These are phyloP conservation scores for Paramecium octaurelia DNA, from an alignment of 73 alveolate genomes.

Conservation along the genomic window DNA sequence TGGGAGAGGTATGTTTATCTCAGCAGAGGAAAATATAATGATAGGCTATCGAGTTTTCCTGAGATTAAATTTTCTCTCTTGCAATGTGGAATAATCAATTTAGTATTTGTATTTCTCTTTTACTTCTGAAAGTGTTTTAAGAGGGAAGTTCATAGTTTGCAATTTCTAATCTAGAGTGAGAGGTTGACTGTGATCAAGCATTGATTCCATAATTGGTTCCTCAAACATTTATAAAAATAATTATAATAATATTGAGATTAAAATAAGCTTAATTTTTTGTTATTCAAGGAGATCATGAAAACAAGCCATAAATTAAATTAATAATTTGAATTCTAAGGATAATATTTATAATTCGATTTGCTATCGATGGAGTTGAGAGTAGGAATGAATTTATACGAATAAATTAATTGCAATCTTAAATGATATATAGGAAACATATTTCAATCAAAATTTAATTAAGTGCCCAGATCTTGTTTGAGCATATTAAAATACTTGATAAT, in stretches of 20 bases:
- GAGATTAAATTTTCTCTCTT: neutral
- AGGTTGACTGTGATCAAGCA: neutral
- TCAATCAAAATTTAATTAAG: slow-evolving; percentile 1
- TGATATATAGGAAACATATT: neutral
- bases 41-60: slow-evolving; percentile 6
- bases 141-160: neutral
- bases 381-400: neutral
- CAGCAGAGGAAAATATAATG: neutral
- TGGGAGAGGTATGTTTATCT: neutral
- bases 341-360: too few species aligned
- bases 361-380: neutral
- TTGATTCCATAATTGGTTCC: neutral
- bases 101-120: neutral
- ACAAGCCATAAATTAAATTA: too few species aligned
- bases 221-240: slow-evolving; percentile 4
- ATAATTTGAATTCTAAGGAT: too few species aligned
- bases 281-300: neutral
- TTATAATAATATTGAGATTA: neutral
- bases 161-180: neutral
- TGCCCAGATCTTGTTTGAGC: neutral
- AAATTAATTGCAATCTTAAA: neutral
- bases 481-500: neutral
- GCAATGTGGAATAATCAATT: neutral
- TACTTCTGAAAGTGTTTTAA: neutral
- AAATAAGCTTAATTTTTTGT: neutral